Evolutionary conservation across 768 basidiomycete genomes (phyloP).

Genomic region (Xerocomellus amylosporus): DNA sequence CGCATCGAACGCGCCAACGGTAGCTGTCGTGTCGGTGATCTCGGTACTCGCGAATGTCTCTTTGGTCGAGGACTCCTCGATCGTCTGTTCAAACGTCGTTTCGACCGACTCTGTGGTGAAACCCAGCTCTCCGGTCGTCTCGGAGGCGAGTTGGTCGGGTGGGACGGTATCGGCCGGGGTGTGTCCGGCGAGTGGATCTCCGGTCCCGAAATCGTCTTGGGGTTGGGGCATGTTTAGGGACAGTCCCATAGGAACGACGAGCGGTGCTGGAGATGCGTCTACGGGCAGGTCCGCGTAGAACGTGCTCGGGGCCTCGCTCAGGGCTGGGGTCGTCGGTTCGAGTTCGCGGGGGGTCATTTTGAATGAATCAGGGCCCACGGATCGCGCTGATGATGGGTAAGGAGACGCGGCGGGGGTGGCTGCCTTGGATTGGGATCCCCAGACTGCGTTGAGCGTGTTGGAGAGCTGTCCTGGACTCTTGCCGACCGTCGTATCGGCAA

Average conservation of each 20-base stretch:
- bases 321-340: conserved; percentile 11
- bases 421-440: conserved; percentile 40
- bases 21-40: not conserved
- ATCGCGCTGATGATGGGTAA: conserved; percentile 20
- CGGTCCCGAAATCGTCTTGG: not conserved
- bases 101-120: conserved; percentile 1
- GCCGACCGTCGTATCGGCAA: conserved; percentile 37
- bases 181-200: conserved; percentile 10
- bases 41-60: conserved; percentile 4
- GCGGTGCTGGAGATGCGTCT: not conserved
- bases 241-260: not conserved
- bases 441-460: conserved; percentile 45
- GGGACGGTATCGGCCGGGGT: conserved; percentile 32
- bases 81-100: not conserved
- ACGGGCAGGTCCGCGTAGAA: not conserved
- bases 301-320: conserved; percentile 10
- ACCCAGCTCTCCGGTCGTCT: not conserved
- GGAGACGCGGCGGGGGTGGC: conserved; percentile 31
- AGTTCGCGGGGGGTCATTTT: conserved; percentile 1
- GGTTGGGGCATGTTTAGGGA: conserved; percentile 14
- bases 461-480: conserved; percentile 39
- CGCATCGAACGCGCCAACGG: not conserved
- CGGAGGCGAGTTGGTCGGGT: conserved; percentile 16
- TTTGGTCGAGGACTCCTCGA: conserved; percentile 9
- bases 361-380: conserved; percentile 16